Evolutionary conservation across 345 rosid genomes (phyloP), one percentile per base, ranked within the genome.

Genomic region (Sonneratia alba): DNA sequence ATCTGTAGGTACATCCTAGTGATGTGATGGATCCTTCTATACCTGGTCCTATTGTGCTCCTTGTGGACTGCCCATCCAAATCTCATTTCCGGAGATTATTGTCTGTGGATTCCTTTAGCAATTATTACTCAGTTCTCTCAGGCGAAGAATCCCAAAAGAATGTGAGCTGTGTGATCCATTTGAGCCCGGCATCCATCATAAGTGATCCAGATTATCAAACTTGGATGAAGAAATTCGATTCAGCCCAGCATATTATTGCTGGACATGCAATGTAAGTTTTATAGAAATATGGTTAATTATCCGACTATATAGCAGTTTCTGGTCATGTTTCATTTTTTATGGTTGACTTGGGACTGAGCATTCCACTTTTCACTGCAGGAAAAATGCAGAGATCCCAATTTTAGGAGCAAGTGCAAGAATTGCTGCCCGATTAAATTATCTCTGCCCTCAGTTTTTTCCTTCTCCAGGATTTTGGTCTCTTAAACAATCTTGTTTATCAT

Each of bases 391-490:
- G 84, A 78, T 94, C 78, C 96, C 97, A 53, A 83, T 94, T 74
- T 81, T 91, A 68, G 78, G 81, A 81, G 77, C 96, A 75, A 91
- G 98, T 82, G 89, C 96, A 16, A 85, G 89, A 83, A 83, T 90
- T 63, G 77, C 96, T 15, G 90, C 97, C 13, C 82, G 91, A 51
- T 96, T 94, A 70, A 88, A 94, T 81, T 90, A 90, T 79, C 76
- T 94, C 77, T 94, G 96, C 56, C 97, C 98, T 21, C 98, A 90
- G 85, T 89, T 91, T 85, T 94, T 94, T 77, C 98, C 97, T 15
- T 87, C 93, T 74, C 85, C 91, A 51, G 97, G 97, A 16, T 90
- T 89, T 77, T 89, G 92, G 95, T 78, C 89, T 66, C 81, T 76
- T 64, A 55, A 80, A 45, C 78, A 83, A 59, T 79, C 74, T 73